These are phyloP conservation scores for Tetrahymena borealis DNA, from an alignment of 73 alveolate genomes.

Conservation along the genomic window DNA sequence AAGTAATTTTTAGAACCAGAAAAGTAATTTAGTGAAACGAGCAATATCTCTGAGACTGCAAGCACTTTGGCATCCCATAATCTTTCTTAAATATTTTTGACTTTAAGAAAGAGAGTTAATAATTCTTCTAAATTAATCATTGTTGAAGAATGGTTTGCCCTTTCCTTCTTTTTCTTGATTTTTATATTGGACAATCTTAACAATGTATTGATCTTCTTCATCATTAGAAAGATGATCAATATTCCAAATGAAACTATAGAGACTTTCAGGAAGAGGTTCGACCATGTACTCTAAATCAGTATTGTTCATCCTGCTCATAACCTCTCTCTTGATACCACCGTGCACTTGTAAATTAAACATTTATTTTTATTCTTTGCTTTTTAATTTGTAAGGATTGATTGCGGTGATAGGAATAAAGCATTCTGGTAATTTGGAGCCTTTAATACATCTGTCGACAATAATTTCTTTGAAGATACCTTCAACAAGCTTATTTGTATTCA, in stretches of 20 bases:
- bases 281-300: slow-evolving; percentile 55
- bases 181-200: slow-evolving; percentile 24
- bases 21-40: slow-evolving; percentile 51
- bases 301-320: not conserved
- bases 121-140: not conserved
- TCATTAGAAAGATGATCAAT: slow-evolving; percentile 45
- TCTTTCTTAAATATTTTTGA: slow-evolving; percentile 39
- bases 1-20: slow-evolving; percentile 41
- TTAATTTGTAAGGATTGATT: not conserved
- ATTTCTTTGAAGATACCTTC: not conserved
- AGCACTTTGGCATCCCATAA: slow-evolving; percentile 48
- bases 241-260: slow-evolving; percentile 53
- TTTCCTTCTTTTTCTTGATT: not conserved
- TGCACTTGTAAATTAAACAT: not conserved
- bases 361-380: not conserved
- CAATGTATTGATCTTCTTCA: slow-evolving; percentile 51
- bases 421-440: not conserved
- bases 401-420: not conserved
- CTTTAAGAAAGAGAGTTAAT: slow-evolving; percentile 13
- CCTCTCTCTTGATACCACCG: slow-evolving; percentile 48
- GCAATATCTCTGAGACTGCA: slow-evolving; percentile 62
- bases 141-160: slow-evolving; percentile 4
- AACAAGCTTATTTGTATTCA: not conserved
- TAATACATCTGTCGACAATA: not conserved
- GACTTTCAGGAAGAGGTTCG: slow-evolving; percentile 60